Evolutionary conservation across 306 rosid genomes (phyloP).

Genomic region (Vigna reflexopilosa): DNA sequence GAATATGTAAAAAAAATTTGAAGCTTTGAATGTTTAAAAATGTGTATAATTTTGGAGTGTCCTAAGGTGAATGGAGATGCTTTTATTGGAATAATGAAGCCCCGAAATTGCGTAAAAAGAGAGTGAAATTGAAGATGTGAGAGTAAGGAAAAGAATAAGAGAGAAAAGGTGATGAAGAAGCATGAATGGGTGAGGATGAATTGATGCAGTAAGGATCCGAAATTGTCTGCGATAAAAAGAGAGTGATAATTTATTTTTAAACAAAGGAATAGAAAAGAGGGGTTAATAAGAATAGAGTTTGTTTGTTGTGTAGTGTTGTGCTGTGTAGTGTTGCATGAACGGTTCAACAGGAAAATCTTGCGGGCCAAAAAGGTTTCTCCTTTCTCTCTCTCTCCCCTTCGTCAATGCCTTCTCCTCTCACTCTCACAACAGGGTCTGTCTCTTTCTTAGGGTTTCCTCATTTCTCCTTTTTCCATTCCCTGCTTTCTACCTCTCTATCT

Average conservation of each 20-base stretch:
- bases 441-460: conserved; percentile 47
- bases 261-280: background rate
- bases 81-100: background rate
- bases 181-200: conserved; percentile 31
- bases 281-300: conserved; percentile 29
- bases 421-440: conserved; percentile 24
- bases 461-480: conserved; percentile 23
- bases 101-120: background rate
- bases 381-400: conserved; percentile 31
- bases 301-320: conserved; percentile 28
- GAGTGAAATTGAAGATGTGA: background rate
- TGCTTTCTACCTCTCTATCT: background rate
- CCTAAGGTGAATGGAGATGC: background rate
- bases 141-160: background rate
- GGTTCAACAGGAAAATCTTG: conserved; percentile 86
- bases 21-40: too few relatives aligned
- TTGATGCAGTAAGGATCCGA: conserved; percentile 40
- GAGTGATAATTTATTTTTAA: conserved; percentile 1
- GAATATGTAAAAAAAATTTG: too few relatives aligned
- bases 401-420: conserved; percentile 35
- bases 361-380: conserved; percentile 60
- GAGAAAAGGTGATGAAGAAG: background rate
- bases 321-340: conserved; percentile 60
- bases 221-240: conserved; percentile 34
- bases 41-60: background rate